Conservation (phyloP, 1,139 yeast genomes). For the Pneumocystis sp. region DNA sequence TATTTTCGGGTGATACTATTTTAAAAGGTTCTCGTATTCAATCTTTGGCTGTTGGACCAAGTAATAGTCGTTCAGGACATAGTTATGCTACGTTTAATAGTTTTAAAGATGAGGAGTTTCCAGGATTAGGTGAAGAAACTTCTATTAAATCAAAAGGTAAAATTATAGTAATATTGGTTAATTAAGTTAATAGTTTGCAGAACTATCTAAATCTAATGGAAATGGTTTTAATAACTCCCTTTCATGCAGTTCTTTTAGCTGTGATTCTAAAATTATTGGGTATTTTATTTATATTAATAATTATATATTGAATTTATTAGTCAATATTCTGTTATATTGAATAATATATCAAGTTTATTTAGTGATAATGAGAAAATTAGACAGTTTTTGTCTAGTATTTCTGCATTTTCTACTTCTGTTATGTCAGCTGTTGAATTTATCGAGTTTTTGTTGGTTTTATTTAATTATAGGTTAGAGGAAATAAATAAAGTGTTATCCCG, state of each 20-base stretch:
- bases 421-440: conserved; percentile 9
- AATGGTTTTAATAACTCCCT: neutral
- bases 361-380: conserved; percentile 7
- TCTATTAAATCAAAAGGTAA: neutral
- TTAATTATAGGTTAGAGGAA: conserved; percentile 3
- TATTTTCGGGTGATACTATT: neutral
- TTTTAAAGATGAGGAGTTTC: neutral
- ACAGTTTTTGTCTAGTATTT: conserved; percentile 5
- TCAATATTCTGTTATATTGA: neutral
- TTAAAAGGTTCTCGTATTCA: neutral
- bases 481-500: conserved; percentile 7
- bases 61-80: neutral
- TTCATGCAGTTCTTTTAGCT: neutral
- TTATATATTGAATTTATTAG: neutral
- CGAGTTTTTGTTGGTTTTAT: conserved; percentile 3
- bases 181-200: neutral
- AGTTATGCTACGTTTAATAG: neutral
- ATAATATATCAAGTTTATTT: neutral
- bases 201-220: neutral
- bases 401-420: conserved; percentile 6
- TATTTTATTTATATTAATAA: neutral
- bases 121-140: neutral
- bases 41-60: neutral
- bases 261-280: neutral
- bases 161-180: neutral